phyloP scores from a whole-genome alignment of 169 alveolate genomes.

The Cryptosporidium ryanae region DNA sequence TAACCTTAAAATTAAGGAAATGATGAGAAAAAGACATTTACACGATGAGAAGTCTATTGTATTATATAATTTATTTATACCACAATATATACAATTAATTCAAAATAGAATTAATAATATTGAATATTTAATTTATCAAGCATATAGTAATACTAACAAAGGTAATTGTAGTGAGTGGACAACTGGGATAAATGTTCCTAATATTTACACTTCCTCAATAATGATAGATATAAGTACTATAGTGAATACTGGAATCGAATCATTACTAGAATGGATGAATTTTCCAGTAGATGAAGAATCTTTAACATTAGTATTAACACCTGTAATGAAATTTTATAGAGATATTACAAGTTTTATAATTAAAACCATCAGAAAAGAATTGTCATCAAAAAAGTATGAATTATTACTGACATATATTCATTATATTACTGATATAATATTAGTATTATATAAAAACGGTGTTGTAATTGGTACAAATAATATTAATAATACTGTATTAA shows the following conservation, averaged over 20 bases:
- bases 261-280: constrained; percentile 50
- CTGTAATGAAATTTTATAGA: constrained; percentile 51
- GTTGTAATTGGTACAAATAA: background rate
- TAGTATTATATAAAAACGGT: constrained; percentile 10
- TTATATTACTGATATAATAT: constrained; percentile 7
- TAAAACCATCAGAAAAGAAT: constrained; percentile 30
- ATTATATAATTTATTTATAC: constrained; percentile 11
- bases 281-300: constrained; percentile 52
- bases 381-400: constrained; percentile 14
- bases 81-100: constrained; percentile 38
- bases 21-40: constrained; percentile 57
- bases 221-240: constrained; percentile 55
- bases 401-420: background rate
- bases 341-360: constrained; percentile 30
- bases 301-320: constrained; percentile 29
- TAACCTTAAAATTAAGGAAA: constrained; percentile 5
- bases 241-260: constrained; percentile 57
- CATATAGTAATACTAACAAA: constrained; percentile 14
- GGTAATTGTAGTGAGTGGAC: constrained; percentile 1
- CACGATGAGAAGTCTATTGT: constrained; percentile 17
- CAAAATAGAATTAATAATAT: constrained; percentile 53
- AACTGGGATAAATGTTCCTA: constrained; percentile 52
- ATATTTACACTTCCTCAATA: constrained; percentile 43
- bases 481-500: background rate
- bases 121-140: constrained; percentile 32